phyloP scores from a whole-genome alignment of 805 yeast species.

The Pichia cabralensis region DNA sequence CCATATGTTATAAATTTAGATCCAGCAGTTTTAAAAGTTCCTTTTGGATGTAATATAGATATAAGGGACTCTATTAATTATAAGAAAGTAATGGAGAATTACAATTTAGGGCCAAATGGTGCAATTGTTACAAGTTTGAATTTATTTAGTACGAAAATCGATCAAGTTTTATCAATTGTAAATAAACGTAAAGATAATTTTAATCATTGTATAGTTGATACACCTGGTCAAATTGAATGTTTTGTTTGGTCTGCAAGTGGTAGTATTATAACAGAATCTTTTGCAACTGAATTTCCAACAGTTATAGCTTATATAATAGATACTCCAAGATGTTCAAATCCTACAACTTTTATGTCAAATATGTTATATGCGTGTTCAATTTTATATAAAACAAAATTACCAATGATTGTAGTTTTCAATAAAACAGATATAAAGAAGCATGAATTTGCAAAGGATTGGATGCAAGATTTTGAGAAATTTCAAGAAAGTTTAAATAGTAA shows the following conservation, averaged over 20 bases:
- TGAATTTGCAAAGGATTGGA: conserved; percentile 90
- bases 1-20: conserved; percentile 93
- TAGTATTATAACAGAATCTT: conserved; percentile 89
- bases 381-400: conserved; percentile 87
- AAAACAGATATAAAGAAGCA: conserved; percentile 85
- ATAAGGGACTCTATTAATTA: conserved; percentile 94
- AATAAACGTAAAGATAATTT: conserved; percentile 60
- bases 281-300: conserved; percentile 93
- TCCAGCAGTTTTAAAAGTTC: conserved; percentile 93
- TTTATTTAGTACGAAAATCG: conserved; percentile 88
- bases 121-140: conserved; percentile 94
- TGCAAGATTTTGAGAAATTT: conserved; percentile 90
- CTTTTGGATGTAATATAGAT: conserved; percentile 90
- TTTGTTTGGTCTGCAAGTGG: conserved; percentile 99
- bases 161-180: conserved; percentile 80
- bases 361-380: conserved; percentile 98
- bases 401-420: conserved; percentile 94
- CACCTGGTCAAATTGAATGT: conserved; percentile 99
- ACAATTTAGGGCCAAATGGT: conserved; percentile 94
- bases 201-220: conserved; percentile 77
- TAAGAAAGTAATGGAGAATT: conserved; percentile 92
- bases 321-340: conserved; percentile 89
- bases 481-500: conserved; percentile 66
- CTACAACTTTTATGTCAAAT: conserved; percentile 95
- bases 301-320: conserved; percentile 93